Evolutionary conservation across 108 stramenopile genomes (phyloP), one percentile per base, ranked within the genome.

Genomic region (Skeletonema costatum): DNA sequence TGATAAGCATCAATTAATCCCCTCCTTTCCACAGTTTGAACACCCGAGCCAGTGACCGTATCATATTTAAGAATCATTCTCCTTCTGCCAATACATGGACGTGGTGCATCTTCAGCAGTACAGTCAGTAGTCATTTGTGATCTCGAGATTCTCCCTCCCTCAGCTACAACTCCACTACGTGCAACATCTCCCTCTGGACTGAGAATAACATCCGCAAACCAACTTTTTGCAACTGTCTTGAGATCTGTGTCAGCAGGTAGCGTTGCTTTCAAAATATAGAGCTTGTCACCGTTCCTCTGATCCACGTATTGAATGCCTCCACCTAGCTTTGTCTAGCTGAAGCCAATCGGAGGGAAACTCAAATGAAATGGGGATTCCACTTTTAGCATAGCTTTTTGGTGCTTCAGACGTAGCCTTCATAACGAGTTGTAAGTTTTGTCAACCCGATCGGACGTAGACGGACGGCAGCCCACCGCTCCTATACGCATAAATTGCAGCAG

Each of bases 331-430:
- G 67, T 93, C 92, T 12, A 93, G 41, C 71, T 93, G 92, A 8
- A 90, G 81, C 92, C 92, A 93, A 74, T 93, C 92, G 9, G 88
- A 72, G 2, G 92, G 92, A 65, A 90, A 93, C 72, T 87, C 86
- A 64, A 77, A 69, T 21, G 48, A 25, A 11, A 78, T 67, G 10
- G 71, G 71, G 35, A 78, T 36, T 10, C 71, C 38, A 32, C 70
- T 36, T 61, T 61, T 60, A 17, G 19, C 14, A 13, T 71, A 44
- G 5, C 71, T 6, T 39, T 66, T 36, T 16, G 70, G 76, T 11
- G 74, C 74, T 30, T 69, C 66, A n/a, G 58, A 75, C 68, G 36
- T 53, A 75, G 12, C 74, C 74, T 38, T 75, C 74, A 68, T 75
- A 75, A 25, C 74, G 53, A 30, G 67, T 68, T 1, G 58, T 46